Evolutionary conservation across 176 grass and related monocot species (phyloP).

Genomic region (Raddia guianensis): DNA sequence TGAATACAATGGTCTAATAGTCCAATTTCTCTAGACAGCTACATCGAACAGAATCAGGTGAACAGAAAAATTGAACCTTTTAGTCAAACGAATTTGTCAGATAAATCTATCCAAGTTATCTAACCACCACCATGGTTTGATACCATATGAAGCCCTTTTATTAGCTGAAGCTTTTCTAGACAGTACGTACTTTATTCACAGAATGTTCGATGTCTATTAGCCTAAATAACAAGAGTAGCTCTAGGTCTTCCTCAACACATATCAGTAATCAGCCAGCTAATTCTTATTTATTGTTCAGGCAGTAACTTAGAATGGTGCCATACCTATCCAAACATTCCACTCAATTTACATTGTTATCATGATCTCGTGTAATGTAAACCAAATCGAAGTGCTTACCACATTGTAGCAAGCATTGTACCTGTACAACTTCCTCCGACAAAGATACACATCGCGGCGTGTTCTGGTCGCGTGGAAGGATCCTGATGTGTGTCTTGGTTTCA

Average conservation of each 20-base stretch:
- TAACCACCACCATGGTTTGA: not conserved
- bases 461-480: conserved; percentile 88
- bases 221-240: not conserved
- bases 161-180: not conserved
- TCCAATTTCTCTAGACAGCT: not conserved
- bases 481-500: conserved; percentile 97
- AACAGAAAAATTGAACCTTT: not conserved
- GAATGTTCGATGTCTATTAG: not conserved
- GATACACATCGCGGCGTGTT: conserved; percentile 80
- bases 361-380: not conserved
- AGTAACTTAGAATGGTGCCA: not conserved
- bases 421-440: conserved; percentile 82
- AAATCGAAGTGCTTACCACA: not conserved
- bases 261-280: conserved; percentile 9
- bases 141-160: not conserved
- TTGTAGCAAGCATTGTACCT: conserved; percentile 56
- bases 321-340: not conserved
- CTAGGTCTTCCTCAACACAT: not conserved
- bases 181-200: not conserved
- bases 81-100: not conserved
- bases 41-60: not conserved
- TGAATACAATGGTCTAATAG: not conserved
- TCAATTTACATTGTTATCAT: not conserved
- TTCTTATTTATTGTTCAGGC: not conserved
- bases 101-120: not conserved